Conservation (phyloP, 164 flowering plant genomes). For the Liquidambar formosana region DNA sequence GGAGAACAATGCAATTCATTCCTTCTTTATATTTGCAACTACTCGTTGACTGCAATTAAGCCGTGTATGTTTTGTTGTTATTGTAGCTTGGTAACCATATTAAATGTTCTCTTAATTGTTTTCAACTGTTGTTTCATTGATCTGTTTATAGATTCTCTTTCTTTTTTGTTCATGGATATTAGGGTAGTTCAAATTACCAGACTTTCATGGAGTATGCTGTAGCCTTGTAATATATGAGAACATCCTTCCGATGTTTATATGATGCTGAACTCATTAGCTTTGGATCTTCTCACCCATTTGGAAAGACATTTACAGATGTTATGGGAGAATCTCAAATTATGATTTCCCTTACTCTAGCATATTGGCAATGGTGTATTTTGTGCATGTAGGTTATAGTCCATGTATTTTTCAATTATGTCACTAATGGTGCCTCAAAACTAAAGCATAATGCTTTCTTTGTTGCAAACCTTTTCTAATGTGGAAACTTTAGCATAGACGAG, state of each 20-base stretch:
- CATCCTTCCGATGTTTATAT: neutral
- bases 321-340: neutral
- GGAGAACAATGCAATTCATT: slow-evolving; percentile 1
- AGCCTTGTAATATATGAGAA: neutral
- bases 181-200: no score
- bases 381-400: neutral
- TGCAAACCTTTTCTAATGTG: neutral
- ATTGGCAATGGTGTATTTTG: neutral
- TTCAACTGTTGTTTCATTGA: neutral
- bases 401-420: neutral
- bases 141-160: no score
- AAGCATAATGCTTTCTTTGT: neutral
- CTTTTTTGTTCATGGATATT: no score
- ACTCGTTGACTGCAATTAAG: neutral
- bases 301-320: no score
- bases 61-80: neutral
- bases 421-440: neutral
- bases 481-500: neutral
- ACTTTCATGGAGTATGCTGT: neutral
- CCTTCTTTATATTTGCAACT: neutral
- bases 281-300: neutral
- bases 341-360: neutral
- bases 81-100: neutral
- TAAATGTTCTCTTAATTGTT: neutral
- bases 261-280: neutral